phyloP scores from a whole-genome alignment of 129 eudicot species.

The Tanacetum coccineum region DNA sequence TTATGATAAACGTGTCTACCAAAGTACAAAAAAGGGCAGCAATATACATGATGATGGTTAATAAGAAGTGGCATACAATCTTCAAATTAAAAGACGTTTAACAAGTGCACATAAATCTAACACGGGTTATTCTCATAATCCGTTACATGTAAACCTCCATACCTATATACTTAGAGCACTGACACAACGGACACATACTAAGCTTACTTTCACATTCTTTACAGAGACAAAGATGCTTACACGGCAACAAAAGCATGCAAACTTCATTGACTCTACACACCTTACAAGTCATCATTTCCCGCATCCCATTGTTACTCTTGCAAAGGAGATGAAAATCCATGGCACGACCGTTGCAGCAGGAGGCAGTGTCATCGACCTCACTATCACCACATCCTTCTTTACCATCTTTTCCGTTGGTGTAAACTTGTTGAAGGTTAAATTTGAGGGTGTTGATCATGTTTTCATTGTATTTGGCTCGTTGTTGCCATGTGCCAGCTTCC shows the following conservation, averaged over 20 bases:
- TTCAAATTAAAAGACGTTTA: constrained; percentile 9
- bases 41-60: constrained; percentile 5
- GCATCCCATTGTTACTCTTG: constrained; percentile 46
- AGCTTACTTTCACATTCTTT: constrained; percentile 77
- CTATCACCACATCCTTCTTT: constrained; percentile 96
- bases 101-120: constrained; percentile 28
- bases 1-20: no score
- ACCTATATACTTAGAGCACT: constrained; percentile 60
- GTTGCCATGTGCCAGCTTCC: constrained; percentile 77
- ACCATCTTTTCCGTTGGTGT: constrained; percentile 61
- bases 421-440: constrained; percentile 59
- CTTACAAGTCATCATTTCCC: constrained; percentile 63
- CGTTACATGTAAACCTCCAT: constrained; percentile 81
- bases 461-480: constrained; percentile 69
- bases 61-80: constrained; percentile 22
- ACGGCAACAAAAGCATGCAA: constrained; percentile 74
- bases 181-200: constrained; percentile 74
- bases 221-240: constrained; percentile 89
- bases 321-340: constrained; percentile 56
- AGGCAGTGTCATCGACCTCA: constrained; percentile 79
- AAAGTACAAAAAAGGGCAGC: neutral
- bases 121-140: constrained; percentile 25
- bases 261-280: constrained; percentile 71
- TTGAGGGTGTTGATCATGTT: constrained; percentile 68
- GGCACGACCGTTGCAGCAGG: constrained; percentile 74